These are phyloP conservation scores for Truncatella angustata DNA, from an alignment of 2,329 filamentous ascomycete genomes.

Conservation along the genomic window DNA sequence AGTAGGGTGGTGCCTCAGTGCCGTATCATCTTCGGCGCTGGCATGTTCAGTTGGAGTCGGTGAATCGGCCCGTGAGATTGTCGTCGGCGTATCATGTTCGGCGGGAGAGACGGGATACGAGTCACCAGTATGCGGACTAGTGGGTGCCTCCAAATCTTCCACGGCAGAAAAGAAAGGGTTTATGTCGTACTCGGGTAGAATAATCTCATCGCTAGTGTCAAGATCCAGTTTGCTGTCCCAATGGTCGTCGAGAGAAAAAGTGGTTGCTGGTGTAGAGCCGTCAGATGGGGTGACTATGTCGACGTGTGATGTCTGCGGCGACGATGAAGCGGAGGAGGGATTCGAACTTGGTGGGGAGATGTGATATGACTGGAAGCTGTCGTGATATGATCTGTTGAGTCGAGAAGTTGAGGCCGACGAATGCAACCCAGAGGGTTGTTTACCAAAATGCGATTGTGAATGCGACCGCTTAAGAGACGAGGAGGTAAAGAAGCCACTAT, in stretches of 20 bases:
- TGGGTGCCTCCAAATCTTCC: constrained; percentile 49
- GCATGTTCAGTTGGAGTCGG: constrained; percentile 58
- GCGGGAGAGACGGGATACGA: constrained; percentile 52
- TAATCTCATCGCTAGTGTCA: constrained; percentile 47
- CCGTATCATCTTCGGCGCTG: constrained; percentile 80
- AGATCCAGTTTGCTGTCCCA: constrained; percentile 45
- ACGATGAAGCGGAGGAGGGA: constrained; percentile 55
- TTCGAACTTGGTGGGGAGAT: constrained; percentile 40
- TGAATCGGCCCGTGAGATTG: constrained; percentile 56
- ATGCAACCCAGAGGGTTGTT: constrained; percentile 38
- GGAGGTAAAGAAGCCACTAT: constrained; percentile 54
- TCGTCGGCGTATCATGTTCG: constrained; percentile 50
- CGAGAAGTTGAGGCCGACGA: constrained; percentile 45
- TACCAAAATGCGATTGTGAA: constrained; percentile 57
- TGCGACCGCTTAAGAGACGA: constrained; percentile 57
- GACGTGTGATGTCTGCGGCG: constrained; percentile 49
- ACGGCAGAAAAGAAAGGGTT: constrained; percentile 44
- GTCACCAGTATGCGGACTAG: constrained; percentile 48
- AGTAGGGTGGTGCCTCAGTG: constrained; percentile 71
- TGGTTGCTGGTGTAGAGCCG: constrained; percentile 62
- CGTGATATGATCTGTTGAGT: constrained; percentile 45
- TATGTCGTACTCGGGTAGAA: constrained; percentile 44
- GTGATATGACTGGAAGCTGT: constrained; percentile 36
- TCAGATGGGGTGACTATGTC: constrained; percentile 58
- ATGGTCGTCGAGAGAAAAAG: constrained; percentile 59